A percentile compares a stretch with the other conserved stretches of the same genome.
Conservation (phyloP, 140 eudicot genomes). For the Ambrosia hybrid region DNA sequence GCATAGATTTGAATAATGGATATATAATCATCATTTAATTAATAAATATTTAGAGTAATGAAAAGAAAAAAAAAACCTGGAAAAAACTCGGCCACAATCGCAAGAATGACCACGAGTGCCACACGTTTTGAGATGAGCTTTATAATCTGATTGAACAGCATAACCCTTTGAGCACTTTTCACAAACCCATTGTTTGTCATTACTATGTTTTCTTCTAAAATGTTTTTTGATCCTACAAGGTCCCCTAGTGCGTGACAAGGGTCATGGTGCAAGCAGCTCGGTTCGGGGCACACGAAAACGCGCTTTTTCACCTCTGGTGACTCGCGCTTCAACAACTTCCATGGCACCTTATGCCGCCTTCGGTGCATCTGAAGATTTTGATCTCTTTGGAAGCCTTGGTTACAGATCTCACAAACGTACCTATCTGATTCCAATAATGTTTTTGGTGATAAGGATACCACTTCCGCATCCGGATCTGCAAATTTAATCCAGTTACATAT, state of each 20-base stretch:
- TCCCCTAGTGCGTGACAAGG: constrained; percentile 93
- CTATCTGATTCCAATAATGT: constrained; percentile 83
- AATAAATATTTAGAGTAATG: no score
- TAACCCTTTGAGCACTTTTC: no score
- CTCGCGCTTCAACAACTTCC: constrained; percentile 82
- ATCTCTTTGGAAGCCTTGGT: constrained; percentile 90
- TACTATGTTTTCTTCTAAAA: no score
- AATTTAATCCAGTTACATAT: not conserved
- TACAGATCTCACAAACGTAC: constrained; percentile 96
- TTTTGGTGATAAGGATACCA: constrained; percentile 82
- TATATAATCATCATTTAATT: not conserved
- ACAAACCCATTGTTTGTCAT: no score
- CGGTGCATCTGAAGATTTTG: constrained; percentile 96
- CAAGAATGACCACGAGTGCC: no score
- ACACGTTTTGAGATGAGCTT: no score
- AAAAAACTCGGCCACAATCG: no score
- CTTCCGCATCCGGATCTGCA: constrained; percentile 94
- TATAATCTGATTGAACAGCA: no score
- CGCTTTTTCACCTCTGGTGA: constrained; percentile 63
- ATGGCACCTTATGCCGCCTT: constrained; percentile 88
- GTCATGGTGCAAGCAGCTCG: constrained; percentile 87
- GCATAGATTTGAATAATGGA: not conserved
- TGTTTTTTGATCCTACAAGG: constrained; percentile 49
- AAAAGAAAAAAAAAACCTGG: no score
- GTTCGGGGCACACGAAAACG: constrained; percentile 93